Evolutionary conservation across 805 yeast species (phyloP), one percentile per base, ranked within the genome.

Genomic region (Lipomyces lipofer): DNA sequence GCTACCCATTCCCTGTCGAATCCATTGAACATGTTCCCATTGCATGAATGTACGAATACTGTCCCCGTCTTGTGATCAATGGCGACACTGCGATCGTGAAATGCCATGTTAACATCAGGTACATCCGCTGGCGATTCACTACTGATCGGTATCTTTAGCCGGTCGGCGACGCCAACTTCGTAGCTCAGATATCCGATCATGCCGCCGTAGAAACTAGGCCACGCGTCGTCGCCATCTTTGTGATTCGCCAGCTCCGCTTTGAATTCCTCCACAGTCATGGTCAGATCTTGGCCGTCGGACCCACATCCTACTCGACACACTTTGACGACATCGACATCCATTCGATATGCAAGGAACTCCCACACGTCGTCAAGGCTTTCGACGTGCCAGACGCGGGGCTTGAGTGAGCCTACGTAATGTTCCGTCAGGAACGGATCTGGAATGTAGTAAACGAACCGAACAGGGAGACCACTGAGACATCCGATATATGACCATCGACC

Each of bases 401-500:
- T 7, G 19, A n/a, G 27, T 22, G 27, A 21, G 15, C 22, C 24
- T 5, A 35, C 19, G n/a, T n/a, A n/a, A n/a, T n/a, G n/a, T 17
- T 47, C 52, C 9, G 30, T 27, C 46, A 56, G 25, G 22, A 49
- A 44, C 10, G 21, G 21, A 28, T 57, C 61, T 19, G 47, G 51
- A 15, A 49, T 15, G 35, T 12, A 50, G 25, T 57, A 54, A 7
- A 38, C 43, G 19, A 47, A 46, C 38, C 55, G 44, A 13, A 35
- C 17, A 4, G 58, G 27, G 1, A 24, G 19, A 5, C 12, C 30
- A 15, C n/a, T 8, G n/a, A 27, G 6, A 29, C 42, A 29, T 0
- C 96, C 97, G 51, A 94, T 79, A 4, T 94, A 83, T 0, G 96
- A 83, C 92, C 95, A 89, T 54, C 82, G 77, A 0, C 98, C 97